Evolutionary conservation across 148 eudicot genomes (phyloP), one percentile per base, ranked within the genome.

Genomic region (Salicornia ramosissima): DNA sequence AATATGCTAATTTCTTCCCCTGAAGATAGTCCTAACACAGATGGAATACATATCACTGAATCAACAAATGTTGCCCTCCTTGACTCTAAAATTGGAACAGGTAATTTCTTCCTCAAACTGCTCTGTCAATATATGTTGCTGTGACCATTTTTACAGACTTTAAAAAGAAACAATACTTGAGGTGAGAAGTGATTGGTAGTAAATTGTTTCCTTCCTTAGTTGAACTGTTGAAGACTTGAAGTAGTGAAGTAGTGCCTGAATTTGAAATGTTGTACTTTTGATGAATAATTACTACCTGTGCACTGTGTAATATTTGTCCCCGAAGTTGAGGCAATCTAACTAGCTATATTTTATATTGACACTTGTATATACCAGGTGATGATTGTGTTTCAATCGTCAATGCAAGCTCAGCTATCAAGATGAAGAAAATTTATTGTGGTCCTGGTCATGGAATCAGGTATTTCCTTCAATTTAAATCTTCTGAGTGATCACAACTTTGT

Each of bases 11-110:
- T 94, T 63, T 90, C 96, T 62, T 80, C 99, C 68, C 99, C 99
- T 10, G 99, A 77, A 77, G 92, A 94, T 77, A 94, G 99, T 72
- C 99, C 99, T n/a, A 94, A 94, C 79, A 94, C 99, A 26, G 99
- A 94, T 78, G 99, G 97, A 51, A 94, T 94, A 58, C 99, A 94
- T 74, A 82, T 94, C 61, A 84, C 86, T 55, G 84, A 58, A 78
- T 91, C 99, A 7, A 84, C 86, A 53, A 82, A 94, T 67, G 93
- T 94, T 13, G 82, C 82, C 46, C 79, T 94, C 21, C 86, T 84
- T 71, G 83, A 91, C 78, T 84, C 87, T 70, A 91, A 86, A 80
- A 94, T 94, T 28, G 96, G 93, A 74, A 94, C 99, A 80, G 99
- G 97, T 89, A 62, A 71, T 43, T 47, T 29, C 53, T 18, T 19